phyloP scores from a whole-genome alignment of 2,329 filamentous ascomycete genomes.

The Cladosporium cucumerinum region DNA sequence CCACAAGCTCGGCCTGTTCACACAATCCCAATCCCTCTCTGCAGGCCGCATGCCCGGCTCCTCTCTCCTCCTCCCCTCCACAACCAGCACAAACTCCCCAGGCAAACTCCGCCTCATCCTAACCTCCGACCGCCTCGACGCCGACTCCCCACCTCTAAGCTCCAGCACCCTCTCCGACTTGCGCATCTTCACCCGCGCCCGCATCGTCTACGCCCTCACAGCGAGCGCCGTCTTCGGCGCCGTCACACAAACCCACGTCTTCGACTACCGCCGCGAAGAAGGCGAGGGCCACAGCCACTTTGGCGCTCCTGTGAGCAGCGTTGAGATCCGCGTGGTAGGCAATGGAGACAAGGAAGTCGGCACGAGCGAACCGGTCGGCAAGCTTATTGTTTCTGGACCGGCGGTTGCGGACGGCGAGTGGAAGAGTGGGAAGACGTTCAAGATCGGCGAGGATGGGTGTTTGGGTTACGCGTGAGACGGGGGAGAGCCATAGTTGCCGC shows the following conservation, averaged over 20 bases:
- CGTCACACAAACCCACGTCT: conserved; percentile 80
- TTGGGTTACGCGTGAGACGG: conserved; percentile 7
- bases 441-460: conserved; percentile 14
- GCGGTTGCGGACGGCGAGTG: conserved; percentile 65
- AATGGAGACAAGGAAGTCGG: conserved; percentile 54
- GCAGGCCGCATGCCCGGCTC: conserved; percentile 71
- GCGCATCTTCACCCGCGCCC: conserved; percentile 73
- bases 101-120: conserved; percentile 79
- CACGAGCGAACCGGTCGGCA: conserved; percentile 49
- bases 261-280: conserved; percentile 69
- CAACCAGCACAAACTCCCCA: conserved; percentile 55
- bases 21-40: conserved; percentile 67
- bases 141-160: conserved; percentile 60
- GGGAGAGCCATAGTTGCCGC: not conserved
- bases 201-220: conserved; percentile 81
- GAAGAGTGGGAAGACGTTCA: not conserved
- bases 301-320: conserved; percentile 72
- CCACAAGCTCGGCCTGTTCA: conserved; percentile 65
- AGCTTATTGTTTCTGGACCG: conserved; percentile 67
- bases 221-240: conserved; percentile 81
- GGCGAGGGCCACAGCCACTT: conserved; percentile 61
- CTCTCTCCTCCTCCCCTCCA: conserved; percentile 58
- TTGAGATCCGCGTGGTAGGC: conserved; percentile 62
- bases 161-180: conserved; percentile 73
- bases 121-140: conserved; percentile 68